These are phyloP conservation scores for Trichoderma sp. DNA, from an alignment of 2,329 filamentous ascomycete genomes.

Conservation along the genomic window DNA sequence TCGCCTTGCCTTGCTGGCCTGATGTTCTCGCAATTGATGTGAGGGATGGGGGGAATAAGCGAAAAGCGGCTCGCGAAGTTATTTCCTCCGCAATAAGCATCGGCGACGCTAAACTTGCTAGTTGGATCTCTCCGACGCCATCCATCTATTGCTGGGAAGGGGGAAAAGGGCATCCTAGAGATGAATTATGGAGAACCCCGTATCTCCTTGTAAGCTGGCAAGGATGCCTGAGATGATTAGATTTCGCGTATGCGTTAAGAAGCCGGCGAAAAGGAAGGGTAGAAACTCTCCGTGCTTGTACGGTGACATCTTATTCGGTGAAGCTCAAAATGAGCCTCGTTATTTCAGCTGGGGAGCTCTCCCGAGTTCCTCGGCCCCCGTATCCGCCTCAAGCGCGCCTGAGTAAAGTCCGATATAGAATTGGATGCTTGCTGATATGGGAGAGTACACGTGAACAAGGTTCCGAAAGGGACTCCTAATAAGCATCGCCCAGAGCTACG, in stretches of 20 bases:
- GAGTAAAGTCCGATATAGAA: not conserved
- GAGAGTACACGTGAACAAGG: not conserved
- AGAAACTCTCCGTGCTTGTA: not conserved
- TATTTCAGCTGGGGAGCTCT: not conserved
- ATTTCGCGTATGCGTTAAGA: not conserved
- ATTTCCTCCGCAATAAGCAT: not conserved
- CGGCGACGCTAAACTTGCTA: not conserved
- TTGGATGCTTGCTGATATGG: not conserved
- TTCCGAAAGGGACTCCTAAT: not conserved
- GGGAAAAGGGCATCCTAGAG: not conserved
- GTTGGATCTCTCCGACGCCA: not conserved
- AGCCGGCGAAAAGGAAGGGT: not conserved
- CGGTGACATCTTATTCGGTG: not conserved
- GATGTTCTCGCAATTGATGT: not conserved
- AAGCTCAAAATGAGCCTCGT: not conserved
- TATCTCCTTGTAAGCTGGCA: not conserved
- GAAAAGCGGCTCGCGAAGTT: not conserved
- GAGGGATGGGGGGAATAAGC: conserved; percentile 6
- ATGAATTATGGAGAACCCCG: not conserved
- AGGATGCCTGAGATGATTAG: not conserved
- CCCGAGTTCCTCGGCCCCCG: not conserved
- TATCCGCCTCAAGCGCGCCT: not conserved
- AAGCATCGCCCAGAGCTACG: not conserved
- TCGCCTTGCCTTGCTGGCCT: not conserved
- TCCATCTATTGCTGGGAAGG: not conserved